Evolutionary conservation across 495 filamentous ascomycete genomes (phyloP).

Genomic region (Hypoxylon crocopeplum): DNA sequence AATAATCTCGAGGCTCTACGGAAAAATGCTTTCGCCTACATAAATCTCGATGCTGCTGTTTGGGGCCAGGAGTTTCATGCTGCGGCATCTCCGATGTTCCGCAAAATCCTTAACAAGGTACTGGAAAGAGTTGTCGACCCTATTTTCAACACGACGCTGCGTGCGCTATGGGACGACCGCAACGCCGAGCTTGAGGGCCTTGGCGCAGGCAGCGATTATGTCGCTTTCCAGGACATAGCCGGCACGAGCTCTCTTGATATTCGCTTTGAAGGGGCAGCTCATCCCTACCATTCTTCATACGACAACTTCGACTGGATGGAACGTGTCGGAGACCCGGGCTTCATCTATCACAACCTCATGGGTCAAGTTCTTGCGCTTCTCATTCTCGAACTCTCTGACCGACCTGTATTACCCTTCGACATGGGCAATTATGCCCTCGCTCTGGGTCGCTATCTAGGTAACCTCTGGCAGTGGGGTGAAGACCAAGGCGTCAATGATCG

Average conservation of each 20-base stretch:
- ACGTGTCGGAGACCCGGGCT: conserved; percentile 77
- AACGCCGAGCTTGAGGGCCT: conserved; percentile 70
- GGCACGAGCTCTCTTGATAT: conserved; percentile 90
- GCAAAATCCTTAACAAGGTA: conserved; percentile 71
- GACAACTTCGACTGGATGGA: conserved; percentile 91
- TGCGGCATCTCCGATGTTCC: conserved; percentile 77
- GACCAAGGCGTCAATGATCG: conserved; percentile 56
- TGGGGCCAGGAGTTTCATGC: conserved; percentile 76
- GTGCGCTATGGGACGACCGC: conserved; percentile 75
- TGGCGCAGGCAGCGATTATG: conserved; percentile 85
- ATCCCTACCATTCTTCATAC: conserved; percentile 83
- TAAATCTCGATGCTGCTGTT: conserved; percentile 92
- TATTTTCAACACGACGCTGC: conserved; percentile 71
- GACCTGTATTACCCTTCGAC: conserved; percentile 82
- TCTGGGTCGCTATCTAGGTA: conserved; percentile 65
- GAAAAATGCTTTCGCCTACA: conserved; percentile 78
- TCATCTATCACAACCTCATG: conserved; percentile 79
- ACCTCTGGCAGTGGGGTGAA: conserved; percentile 70
- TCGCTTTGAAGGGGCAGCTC: conserved; percentile 73
- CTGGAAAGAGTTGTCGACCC: conserved; percentile 79
- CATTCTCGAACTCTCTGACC: conserved; percentile 84
- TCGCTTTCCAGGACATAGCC: conserved; percentile 92
- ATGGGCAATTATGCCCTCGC: conserved; percentile 66
- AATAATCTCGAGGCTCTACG: conserved; percentile 81
- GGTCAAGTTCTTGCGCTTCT: conserved; percentile 82